A percentile compares a stretch with the other conserved stretches of the same genome.
Conservation (phyloP, 2,329 filamentous ascomycete species). For the Hysterium pulicare region DNA sequence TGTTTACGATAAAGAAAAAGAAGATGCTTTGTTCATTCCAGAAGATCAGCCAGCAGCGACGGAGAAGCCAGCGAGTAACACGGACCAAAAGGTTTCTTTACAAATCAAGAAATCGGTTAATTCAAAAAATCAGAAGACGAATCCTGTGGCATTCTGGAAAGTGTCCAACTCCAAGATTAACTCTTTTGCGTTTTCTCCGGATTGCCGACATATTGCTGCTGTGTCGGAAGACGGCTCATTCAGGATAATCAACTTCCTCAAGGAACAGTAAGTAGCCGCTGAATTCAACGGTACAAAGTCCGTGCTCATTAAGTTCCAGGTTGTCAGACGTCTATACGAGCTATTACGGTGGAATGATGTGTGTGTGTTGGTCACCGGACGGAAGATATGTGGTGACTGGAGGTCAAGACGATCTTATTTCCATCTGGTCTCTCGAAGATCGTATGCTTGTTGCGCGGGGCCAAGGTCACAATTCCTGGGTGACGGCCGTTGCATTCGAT, state of each 20-base stretch:
- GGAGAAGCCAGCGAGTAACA: constrained; percentile 28
- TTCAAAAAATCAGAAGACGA: constrained; percentile 88
- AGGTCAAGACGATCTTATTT: constrained; percentile 92
- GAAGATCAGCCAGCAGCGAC: constrained; percentile 51
- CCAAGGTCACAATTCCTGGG: constrained; percentile 94
- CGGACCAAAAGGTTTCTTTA: constrained; percentile 46
- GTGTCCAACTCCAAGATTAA: constrained; percentile 88
- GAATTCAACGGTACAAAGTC: neutral
- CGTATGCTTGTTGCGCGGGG: constrained; percentile 83
- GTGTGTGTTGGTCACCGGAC: constrained; percentile 96
- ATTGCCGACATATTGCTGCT: constrained; percentile 80
- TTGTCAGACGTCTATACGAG: constrained; percentile 83
- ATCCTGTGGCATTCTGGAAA: constrained; percentile 91
- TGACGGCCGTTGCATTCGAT: constrained; percentile 89
- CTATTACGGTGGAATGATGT: constrained; percentile 90
- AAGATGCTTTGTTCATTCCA: constrained; percentile 74
- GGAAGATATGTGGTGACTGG: constrained; percentile 94
- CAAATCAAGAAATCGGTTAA: constrained; percentile 86
- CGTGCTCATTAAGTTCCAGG: constrained; percentile 43
- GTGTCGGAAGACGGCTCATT: constrained; percentile 89
- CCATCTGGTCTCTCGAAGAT: constrained; percentile 89
- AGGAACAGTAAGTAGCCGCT: constrained; percentile 66
- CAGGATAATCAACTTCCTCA: constrained; percentile 85
- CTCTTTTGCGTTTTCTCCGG: constrained; percentile 87
- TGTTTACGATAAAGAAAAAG: constrained; percentile 97